phyloP scores from a whole-genome alignment of 352 stramenopile species.

The Pythium oligandrum region DNA sequence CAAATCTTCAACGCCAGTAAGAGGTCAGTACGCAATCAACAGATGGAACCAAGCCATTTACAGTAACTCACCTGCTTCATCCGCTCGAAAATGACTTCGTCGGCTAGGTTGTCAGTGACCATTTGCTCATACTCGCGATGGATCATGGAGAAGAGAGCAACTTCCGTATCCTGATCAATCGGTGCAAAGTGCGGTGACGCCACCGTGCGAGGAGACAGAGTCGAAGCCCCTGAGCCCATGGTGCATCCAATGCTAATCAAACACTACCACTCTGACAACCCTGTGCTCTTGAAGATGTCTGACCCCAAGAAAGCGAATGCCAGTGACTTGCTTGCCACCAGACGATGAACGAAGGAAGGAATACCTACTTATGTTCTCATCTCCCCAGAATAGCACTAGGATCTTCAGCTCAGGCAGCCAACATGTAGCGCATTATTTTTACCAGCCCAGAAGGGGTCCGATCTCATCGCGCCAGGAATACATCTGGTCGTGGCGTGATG shows the following conservation, averaged over 20 bases:
- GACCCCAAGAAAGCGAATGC: too few species aligned
- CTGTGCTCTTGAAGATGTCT: too few species aligned
- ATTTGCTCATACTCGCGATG: conserved; percentile 66
- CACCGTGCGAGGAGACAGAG: conserved; percentile 14
- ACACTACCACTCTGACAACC: too few species aligned
- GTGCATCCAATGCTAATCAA: not conserved
- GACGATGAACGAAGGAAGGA: too few species aligned
- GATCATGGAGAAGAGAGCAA: conserved; percentile 53
- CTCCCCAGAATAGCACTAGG: too few species aligned
- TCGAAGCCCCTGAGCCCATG: conserved; percentile 16
- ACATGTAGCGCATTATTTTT: too few species aligned
- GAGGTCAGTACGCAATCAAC: not conserved
- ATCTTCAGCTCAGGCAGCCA: too few species aligned
- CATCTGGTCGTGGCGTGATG: too few species aligned
- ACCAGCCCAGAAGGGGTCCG: too few species aligned
- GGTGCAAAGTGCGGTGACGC: conserved; percentile 12
- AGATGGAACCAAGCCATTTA: not conserved
- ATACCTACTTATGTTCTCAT: too few species aligned
- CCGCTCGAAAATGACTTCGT: conserved; percentile 72
- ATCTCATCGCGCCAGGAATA: too few species aligned
- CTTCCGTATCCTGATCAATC: conserved; percentile 19
- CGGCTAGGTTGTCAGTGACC: conserved; percentile 35
- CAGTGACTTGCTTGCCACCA: too few species aligned
- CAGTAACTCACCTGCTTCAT: conserved; percentile 52
- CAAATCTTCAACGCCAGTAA: conserved; percentile 24